Percentiles rank a stretch among this genome's conserved stretches.
Conservation (phyloP, 202 grass and related monocot genomes). For the Dendrocalamus latiflorus region DNA sequence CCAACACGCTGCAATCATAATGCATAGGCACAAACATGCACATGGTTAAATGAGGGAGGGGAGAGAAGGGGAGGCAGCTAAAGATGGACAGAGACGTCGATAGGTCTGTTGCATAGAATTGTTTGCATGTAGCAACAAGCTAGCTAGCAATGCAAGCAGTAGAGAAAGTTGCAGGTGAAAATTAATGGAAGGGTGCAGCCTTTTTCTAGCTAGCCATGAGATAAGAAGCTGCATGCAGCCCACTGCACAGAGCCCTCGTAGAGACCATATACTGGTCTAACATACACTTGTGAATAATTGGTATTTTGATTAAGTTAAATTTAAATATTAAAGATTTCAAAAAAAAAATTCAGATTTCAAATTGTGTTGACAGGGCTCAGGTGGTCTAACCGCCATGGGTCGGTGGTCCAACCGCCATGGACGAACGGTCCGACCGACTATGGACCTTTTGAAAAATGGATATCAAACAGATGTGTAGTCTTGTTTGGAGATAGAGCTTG, state of each 20-base stretch:
- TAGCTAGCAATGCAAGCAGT: neutral
- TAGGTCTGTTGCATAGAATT: conserved; percentile 10
- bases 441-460: too few relatives aligned
- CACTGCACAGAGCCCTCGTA: neutral
- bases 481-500: too few relatives aligned
- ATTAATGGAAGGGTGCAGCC: conserved; percentile 36
- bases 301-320: too few relatives aligned
- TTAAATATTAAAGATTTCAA: too few relatives aligned
- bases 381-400: too few relatives aligned
- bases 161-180: conserved; percentile 34
- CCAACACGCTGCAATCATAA: conserved; percentile 31
- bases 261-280: too few relatives aligned
- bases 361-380: too few relatives aligned
- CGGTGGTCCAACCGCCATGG: too few relatives aligned
- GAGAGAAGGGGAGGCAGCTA: neutral
- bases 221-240: conserved; percentile 32
- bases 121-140: conserved; percentile 13
- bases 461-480: too few relatives aligned
- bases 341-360: too few relatives aligned
- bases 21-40: conserved; percentile 29
- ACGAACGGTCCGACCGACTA: too few relatives aligned
- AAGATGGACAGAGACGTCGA: conserved; percentile 22
- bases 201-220: conserved; percentile 23
- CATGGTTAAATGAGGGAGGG: conserved; percentile 14
- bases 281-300: too few relatives aligned